Conservation (phyloP, 768 basidiomycete species). For the Butyriboletus loyo region DNA sequence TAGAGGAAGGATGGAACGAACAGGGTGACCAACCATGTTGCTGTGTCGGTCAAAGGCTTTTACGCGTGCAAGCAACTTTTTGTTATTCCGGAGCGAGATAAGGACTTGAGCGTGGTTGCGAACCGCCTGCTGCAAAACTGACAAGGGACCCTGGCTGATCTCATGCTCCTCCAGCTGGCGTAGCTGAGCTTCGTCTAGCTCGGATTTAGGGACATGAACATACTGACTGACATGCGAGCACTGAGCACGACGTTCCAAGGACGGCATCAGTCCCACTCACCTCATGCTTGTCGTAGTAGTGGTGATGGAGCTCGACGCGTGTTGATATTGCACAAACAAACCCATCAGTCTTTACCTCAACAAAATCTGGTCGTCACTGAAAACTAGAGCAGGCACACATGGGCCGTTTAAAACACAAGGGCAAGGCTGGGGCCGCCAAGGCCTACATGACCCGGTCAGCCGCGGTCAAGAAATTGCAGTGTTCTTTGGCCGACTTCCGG, state of each 20-base stretch:
- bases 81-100: conserved; percentile 96
- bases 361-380: not conserved
- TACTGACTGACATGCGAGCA: conserved; percentile 67
- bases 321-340: conserved; percentile 34
- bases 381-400: conserved; percentile 35
- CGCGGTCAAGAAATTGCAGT: conserved; percentile 94
- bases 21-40: conserved; percentile 76
- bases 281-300: conserved; percentile 30
- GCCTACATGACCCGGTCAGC: conserved; percentile 88
- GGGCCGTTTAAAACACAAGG: conserved; percentile 80
- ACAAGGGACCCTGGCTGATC: conserved; percentile 96
- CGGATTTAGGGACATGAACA: conserved; percentile 93
- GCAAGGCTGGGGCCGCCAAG: conserved; percentile 88
- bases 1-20: not conserved
- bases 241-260: conserved; percentile 8
- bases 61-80: conserved; percentile 91
- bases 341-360: conserved; percentile 1
- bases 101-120: conserved; percentile 97
- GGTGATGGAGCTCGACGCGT: conserved; percentile 10
- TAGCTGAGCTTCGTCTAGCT: conserved; percentile 95
- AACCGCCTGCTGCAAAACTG: conserved; percentile 95
- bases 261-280: conserved; percentile 20
- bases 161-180: conserved; percentile 97
- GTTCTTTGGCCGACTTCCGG: conserved; percentile 94
- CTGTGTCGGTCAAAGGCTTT: conserved; percentile 99